Conservation (phyloP, 495 filamentous ascomycete genomes). For the Echria macrotheca region DNA sequence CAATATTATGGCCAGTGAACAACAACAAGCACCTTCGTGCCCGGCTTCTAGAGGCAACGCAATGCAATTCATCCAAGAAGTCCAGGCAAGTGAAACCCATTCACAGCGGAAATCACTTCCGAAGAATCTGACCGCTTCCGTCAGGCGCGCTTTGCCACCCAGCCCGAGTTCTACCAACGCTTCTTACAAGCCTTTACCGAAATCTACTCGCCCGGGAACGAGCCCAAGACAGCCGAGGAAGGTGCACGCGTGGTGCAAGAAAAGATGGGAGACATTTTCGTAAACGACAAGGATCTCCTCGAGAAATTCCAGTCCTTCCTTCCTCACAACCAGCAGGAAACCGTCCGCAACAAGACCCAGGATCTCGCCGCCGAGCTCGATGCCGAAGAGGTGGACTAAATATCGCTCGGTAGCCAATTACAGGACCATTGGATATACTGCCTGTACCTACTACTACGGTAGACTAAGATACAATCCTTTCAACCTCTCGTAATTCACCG, state of each 20-base stretch:
- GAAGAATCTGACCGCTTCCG: not conserved
- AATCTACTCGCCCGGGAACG: not conserved
- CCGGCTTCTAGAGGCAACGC: not conserved
- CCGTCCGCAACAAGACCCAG: not conserved
- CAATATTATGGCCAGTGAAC: too few relatives aligned
- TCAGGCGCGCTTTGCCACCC: not conserved
- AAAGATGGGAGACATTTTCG: not conserved
- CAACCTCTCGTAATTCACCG: slow-evolving; percentile 8
- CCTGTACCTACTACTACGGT: slow-evolving; percentile 3
- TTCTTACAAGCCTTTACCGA: not conserved
- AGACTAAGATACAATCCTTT: slow-evolving; percentile 8
- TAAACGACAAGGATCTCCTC: not conserved
- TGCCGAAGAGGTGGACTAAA: not conserved
- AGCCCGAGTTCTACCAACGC: not conserved
- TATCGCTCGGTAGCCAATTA: too few relatives aligned
- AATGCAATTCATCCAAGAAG: not conserved
- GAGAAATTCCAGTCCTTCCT: not conserved
- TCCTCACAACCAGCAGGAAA: not conserved
- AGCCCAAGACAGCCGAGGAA: not conserved
- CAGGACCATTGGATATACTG: too few relatives aligned
- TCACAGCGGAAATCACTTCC: not conserved
- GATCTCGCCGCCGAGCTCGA: not conserved
- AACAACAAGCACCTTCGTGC: not conserved
- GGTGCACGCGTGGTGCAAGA: not conserved
- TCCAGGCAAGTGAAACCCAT: not conserved